These are phyloP conservation scores for Exophiala oligosperma DNA, from an alignment of 2,329 filamentous ascomycete species.

Conservation along the genomic window DNA sequence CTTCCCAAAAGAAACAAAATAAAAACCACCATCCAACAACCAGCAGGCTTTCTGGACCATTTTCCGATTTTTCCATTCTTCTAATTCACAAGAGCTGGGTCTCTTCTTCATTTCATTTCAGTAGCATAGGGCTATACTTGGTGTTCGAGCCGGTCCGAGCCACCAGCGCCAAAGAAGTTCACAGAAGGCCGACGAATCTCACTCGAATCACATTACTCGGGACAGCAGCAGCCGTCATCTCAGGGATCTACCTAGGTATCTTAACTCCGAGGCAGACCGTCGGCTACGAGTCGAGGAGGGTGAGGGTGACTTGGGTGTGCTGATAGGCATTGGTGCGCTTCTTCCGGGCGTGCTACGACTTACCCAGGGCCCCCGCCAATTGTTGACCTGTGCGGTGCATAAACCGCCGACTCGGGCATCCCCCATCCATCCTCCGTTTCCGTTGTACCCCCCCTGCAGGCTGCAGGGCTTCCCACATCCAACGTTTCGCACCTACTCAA, in stretches of 20 bases:
- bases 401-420: slow-evolving; percentile 10
- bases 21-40: neutral
- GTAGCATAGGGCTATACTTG: neutral
- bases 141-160: neutral
- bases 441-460: neutral
- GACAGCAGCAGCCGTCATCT: neutral
- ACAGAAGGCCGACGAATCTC: neutral
- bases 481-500: slow-evolving; percentile 5
- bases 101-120: neutral
- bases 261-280: neutral
- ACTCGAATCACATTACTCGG: neutral
- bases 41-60: neutral
- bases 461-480: neutral
- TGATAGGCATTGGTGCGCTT: neutral
- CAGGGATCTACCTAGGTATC: neutral
- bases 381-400: neutral
- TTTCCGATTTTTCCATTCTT: neutral
- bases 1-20: too few relatives aligned
- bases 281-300: neutral
- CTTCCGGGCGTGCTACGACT: slow-evolving; percentile 1
- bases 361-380: neutral
- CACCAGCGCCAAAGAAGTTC: neutral
- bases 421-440: neutral
- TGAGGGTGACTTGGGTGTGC: neutral
- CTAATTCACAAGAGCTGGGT: neutral